These are phyloP conservation scores for Sphenostylis stenocarpa DNA, from an alignment of 306 rosid genomes.

Conservation along the genomic window DNA sequence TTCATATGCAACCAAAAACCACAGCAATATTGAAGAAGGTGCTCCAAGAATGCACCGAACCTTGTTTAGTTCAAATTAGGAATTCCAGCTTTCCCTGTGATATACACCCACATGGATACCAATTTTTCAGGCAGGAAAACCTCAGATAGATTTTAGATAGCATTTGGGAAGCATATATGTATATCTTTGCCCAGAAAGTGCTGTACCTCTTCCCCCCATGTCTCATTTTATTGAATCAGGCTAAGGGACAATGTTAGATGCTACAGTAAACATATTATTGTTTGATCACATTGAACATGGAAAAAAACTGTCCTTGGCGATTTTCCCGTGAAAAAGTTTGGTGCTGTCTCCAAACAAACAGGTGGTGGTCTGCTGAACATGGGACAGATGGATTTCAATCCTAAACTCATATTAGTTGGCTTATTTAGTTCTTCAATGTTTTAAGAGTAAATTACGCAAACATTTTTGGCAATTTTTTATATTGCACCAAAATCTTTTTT, in stretches of 20 bases:
- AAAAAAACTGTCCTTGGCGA: background rate
- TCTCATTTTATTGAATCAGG: background rate
- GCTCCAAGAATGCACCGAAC: conserved; percentile 40
- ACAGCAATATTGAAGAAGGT: conserved; percentile 37
- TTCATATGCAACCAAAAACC: conserved; percentile 27
- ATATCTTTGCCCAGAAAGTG: conserved; percentile 32
- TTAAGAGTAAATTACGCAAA: no score
- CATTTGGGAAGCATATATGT: conserved; percentile 56
- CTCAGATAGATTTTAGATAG: conserved; percentile 46
- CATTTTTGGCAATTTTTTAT: no score
- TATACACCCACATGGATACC: conserved; percentile 44
- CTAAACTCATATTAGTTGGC: no score
- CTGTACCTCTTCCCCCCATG: background rate
- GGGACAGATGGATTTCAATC: no score
- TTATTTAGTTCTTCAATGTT: no score
- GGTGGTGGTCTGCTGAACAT: no score
- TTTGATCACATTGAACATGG: background rate
- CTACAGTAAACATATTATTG: background rate
- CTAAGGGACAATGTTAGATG: background rate
- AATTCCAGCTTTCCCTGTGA: conserved; percentile 53
- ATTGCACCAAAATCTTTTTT: no score
- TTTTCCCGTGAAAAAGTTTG: background rate
- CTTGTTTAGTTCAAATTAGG: conserved; percentile 44
- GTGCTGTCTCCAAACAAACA: background rate
- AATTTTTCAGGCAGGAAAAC: conserved; percentile 62